Percentiles rank a stretch among this genome's conserved stretches.
phyloP scores from a whole-genome alignment of 768 basidiomycete genomes.

The Boletus barrowsii region DNA sequence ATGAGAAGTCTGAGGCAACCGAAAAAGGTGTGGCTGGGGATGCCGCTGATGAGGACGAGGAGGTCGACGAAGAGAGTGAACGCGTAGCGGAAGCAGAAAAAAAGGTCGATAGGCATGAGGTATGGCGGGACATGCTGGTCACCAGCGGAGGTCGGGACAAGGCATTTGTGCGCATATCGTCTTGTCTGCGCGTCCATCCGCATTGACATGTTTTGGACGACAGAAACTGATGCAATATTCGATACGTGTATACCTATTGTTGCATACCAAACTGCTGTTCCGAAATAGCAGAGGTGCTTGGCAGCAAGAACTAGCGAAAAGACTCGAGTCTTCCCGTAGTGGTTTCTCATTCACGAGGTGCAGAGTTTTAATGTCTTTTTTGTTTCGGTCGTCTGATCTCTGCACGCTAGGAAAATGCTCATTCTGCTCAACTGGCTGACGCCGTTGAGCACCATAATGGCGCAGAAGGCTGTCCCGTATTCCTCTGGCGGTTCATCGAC shows the following conservation, averaged over 20 bases:
- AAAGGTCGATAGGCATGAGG: conserved; percentile 57
- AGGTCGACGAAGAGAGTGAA: conserved; percentile 50
- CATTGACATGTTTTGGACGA: conserved; percentile 2
- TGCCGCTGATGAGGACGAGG: conserved; percentile 34
- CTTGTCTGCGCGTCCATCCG: background rate
- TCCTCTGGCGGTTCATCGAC: conserved; percentile 36
- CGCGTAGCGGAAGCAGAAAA: conserved; percentile 41
- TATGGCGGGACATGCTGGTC: conserved; percentile 78
- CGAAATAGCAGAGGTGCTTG: conserved; percentile 42
- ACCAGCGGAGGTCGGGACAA: conserved; percentile 83
- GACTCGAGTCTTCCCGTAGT: conserved; percentile 50
- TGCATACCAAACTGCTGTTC: conserved; percentile 58
- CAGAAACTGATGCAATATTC: conserved; percentile 90
- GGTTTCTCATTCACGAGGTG: conserved; percentile 78
- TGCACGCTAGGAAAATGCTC: conserved; percentile 61
- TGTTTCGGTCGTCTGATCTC: conserved; percentile 1
- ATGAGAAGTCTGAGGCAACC: conserved; percentile 39
- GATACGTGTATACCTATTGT: conserved; percentile 67
- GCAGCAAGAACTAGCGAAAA: conserved; percentile 55
- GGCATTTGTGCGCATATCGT: conserved; percentile 60
- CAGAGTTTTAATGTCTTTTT: conserved; percentile 4
- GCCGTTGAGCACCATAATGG: conserved; percentile 67
- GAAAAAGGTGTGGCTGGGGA: conserved; percentile 17
- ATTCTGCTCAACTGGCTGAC: conserved; percentile 83
- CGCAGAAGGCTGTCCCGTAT: conserved; percentile 66